A percentile compares a stretch with the other conserved stretches of the same genome.
phyloP scores from a whole-genome alignment of 2,329 filamentous ascomycete species.

The Calycina marina region DNA sequence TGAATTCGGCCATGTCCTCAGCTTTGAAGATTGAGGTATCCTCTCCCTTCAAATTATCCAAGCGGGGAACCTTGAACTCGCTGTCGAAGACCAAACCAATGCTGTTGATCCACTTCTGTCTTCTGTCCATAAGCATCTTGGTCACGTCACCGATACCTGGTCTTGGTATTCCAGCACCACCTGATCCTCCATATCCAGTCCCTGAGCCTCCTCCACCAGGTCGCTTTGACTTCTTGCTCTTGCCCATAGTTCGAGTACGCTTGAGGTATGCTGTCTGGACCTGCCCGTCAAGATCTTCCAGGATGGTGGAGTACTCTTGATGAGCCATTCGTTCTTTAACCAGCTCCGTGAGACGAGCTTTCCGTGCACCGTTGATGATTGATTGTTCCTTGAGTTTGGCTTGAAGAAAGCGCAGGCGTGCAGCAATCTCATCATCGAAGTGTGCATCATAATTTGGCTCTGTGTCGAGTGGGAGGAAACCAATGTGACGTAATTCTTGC shows the following conservation, averaged over 20 bases:
- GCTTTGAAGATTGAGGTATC: constrained; percentile 59
- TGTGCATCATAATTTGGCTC: constrained; percentile 74
- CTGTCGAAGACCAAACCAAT: constrained; percentile 77
- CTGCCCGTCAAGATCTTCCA: constrained; percentile 89
- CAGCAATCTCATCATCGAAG: constrained; percentile 87
- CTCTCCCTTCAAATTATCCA: neutral
- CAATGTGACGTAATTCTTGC: constrained; percentile 80
- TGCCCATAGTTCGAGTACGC: constrained; percentile 83
- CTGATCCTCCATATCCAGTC: constrained; percentile 43
- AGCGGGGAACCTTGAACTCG: constrained; percentile 1
- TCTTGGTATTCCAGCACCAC: constrained; percentile 46
- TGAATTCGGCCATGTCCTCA: constrained; percentile 54
- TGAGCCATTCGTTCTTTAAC: constrained; percentile 88
- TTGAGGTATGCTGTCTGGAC: constrained; percentile 94
- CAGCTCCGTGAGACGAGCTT: constrained; percentile 71
- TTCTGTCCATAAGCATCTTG: constrained; percentile 80
- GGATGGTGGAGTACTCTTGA: constrained; percentile 93
- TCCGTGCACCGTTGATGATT: constrained; percentile 80
- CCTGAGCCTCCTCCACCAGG: constrained; percentile 63
- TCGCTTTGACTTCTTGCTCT: constrained; percentile 80
- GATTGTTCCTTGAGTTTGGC: constrained; percentile 68
- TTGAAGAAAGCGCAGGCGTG: constrained; percentile 75
- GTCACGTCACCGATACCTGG: constrained; percentile 83
- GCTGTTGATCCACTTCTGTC: constrained; percentile 76
- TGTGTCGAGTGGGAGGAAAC: constrained; percentile 59